A percentile compares a stretch with the other conserved stretches of the same genome.
Conservation (phyloP, 179 eudicot species). For the Nepenthes alata region DNA sequence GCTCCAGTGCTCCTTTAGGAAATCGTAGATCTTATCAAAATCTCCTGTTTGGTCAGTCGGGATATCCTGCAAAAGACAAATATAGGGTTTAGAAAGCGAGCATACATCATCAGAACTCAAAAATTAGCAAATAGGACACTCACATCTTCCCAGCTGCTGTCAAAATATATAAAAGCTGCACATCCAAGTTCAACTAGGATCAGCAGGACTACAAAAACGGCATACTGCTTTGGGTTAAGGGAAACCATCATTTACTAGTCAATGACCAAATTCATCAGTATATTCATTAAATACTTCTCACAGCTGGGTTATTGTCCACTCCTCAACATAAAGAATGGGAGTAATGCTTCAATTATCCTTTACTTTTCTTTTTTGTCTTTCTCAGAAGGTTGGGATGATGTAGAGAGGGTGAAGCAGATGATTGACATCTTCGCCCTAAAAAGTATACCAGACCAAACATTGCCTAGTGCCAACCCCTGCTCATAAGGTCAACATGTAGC, state of each 20-base stretch:
- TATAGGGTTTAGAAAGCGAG: constrained; percentile 1
- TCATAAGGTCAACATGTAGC: no score
- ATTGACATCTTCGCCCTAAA: no score
- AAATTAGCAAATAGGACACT: constrained; percentile 12
- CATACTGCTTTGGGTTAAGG: constrained; percentile 68
- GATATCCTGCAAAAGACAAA: constrained; percentile 35
- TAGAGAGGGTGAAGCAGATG: no score
- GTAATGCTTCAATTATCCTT: no score
- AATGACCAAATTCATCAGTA: no score
- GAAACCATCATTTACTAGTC: constrained; percentile 4
- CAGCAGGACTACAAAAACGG: constrained; percentile 61
- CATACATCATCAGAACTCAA: constrained; percentile 6
- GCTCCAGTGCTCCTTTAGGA: constrained; percentile 64
- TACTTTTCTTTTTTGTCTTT: no score
- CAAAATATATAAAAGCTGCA: constrained; percentile 78
- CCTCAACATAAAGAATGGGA: no score
- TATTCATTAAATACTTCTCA: no score
- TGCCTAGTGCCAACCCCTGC: no score
- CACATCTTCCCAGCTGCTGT: constrained; percentile 73
- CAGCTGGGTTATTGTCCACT: no score
- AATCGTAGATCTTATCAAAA: constrained; percentile 56
- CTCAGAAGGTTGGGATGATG: no score
- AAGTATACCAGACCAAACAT: no score
- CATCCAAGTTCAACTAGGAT: constrained; percentile 74
- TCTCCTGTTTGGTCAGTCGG: constrained; percentile 83